phyloP scores from a whole-genome alignment of 1,284 basidiomycete genomes.

The Sporisorium scitamineum region DNA sequence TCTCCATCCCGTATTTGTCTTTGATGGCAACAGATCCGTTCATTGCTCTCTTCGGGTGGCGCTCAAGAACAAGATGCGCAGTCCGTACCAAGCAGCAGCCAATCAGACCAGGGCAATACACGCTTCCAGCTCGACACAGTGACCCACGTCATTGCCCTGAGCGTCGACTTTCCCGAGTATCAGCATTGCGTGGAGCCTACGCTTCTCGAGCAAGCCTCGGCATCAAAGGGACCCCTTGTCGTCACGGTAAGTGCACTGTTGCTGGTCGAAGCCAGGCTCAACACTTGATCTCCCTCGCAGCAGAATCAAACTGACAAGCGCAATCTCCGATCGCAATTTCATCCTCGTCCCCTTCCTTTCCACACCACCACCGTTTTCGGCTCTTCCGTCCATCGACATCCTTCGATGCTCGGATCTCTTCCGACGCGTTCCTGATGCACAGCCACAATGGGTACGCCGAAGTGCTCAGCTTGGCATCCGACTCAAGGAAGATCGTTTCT shows the following conservation, averaged over 20 bases:
- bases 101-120: background rate
- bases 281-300: background rate
- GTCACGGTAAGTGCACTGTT: slow-evolving; percentile 35
- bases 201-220: slow-evolving; percentile 12
- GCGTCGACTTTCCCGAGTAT: slow-evolving; percentile 74
- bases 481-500: slow-evolving; percentile 74
- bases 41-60: slow-evolving; percentile 11
- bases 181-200: slow-evolving; percentile 41
- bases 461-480: slow-evolving; percentile 39
- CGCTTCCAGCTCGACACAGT: slow-evolving; percentile 57
- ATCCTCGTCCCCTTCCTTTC: background rate
- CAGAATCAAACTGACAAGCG: slow-evolving; percentile 17
- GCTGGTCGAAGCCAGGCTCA: background rate
- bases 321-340: background rate
- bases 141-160: slow-evolving; percentile 72
- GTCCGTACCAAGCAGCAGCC: slow-evolving; percentile 13
- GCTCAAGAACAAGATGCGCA: slow-evolving; percentile 9
- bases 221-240: slow-evolving; percentile 20
- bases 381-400: slow-evolving; percentile 13
- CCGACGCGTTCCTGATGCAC: slow-evolving; percentile 8
- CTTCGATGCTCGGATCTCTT: slow-evolving; percentile 4
- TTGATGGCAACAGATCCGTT: slow-evolving; percentile 13
- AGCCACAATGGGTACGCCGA: slow-evolving; percentile 59
- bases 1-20: background rate
- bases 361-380: slow-evolving; percentile 10